A percentile compares a stretch with the other conserved stretches of the same genome.
Evolutionary conservation across 805 yeast genomes (phyloP).

Genomic region (Wickerhamomyces tratensis): DNA sequence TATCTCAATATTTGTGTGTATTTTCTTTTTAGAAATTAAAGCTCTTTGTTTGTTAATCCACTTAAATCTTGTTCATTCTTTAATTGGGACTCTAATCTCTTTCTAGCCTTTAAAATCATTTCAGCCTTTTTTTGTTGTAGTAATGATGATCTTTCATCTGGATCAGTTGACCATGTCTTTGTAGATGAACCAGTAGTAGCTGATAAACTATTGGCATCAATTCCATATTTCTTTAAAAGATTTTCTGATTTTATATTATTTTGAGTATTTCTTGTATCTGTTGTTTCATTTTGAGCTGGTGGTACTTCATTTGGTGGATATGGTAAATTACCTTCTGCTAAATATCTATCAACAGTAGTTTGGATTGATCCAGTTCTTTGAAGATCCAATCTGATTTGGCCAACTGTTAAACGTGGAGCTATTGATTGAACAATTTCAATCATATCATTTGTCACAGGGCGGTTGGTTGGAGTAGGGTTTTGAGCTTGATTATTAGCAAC

Average conservation of each 20-base stretch:
- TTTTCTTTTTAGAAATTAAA: too few relatives aligned
- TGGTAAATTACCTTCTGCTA: slow-evolving; percentile 54
- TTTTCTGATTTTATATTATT: slow-evolving; percentile 18
- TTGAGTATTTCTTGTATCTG: slow-evolving; percentile 10
- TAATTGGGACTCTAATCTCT: slow-evolving; percentile 35
- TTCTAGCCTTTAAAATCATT: slow-evolving; percentile 54
- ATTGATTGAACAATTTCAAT: slow-evolving; percentile 75
- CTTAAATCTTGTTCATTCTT: slow-evolving; percentile 16
- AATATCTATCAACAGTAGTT: slow-evolving; percentile 62
- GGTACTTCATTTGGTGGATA: slow-evolving; percentile 33
- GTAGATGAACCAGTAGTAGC: slow-evolving; percentile 5
- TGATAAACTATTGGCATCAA: slow-evolving; percentile 18
- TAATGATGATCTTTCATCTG: slow-evolving; percentile 31
- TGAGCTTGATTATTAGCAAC: slow-evolving; percentile 1
- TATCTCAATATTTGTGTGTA: too few relatives aligned
- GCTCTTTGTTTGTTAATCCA: slow-evolving; percentile 1
- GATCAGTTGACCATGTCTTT: slow-evolving; percentile 30
- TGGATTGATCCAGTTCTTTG: slow-evolving; percentile 75
- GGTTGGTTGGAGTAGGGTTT: slow-evolving; percentile 7
- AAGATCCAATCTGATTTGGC: slow-evolving; percentile 67
- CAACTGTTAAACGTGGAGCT: slow-evolving; percentile 62
- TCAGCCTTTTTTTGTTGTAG: slow-evolving; percentile 41
- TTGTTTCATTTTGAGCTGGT: slow-evolving; percentile 7
- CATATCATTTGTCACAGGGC: slow-evolving; percentile 61
- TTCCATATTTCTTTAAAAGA: slow-evolving; percentile 32